Evolutionary conservation across 805 yeast species (phyloP), one percentile per base, ranked within the genome.

Genomic region (Cyberlindnera subsufficiens): DNA sequence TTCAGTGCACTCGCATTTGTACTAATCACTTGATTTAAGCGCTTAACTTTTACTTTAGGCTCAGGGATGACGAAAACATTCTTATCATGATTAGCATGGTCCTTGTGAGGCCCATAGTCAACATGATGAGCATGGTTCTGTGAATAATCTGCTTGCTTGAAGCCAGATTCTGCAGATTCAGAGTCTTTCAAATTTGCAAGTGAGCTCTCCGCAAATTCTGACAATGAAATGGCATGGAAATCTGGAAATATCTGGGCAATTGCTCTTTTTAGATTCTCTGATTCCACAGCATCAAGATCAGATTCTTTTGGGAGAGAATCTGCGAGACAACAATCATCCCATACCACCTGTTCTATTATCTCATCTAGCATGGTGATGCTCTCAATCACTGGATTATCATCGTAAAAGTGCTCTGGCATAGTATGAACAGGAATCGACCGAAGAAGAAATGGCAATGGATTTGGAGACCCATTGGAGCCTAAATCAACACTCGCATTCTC

Each of bases 361-460:
- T 65, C 50, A 3, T 69, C 69, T 6, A 69, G 36, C 1, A 61
- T 22, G 9, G 64, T 42, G 2, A 55, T 51, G 1, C 42, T 45
- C 11, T 45, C 52, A 4, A 71, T 35, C 0, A 32, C 37, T 0
- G 72, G 71, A 42, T 63, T 68, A 16, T 67, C 63, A 11, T 64
- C 46, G 33, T 74, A 61, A 47, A 79, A 78, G 13, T 58, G 52
- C 14, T 69, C 65, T 0, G 95, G 91, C 10, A 85, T 77, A 0
- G 85, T 73, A 35, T 72, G 67, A 0, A 81, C 66, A 16, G 86
- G 81, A 45, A 82, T 74, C 34, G 80, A 76, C 45, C 90, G 64
- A 22, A 85, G 60, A 10, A 85, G 67, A 60, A 85, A 77, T 2
- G 89, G 90, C 30, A 84, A 59, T 61, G 81, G 80, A 49, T 81